These are phyloP conservation scores for Aspergillus funiculosus DNA, from an alignment of 495 filamentous ascomycete genomes.

Conservation along the genomic window DNA sequence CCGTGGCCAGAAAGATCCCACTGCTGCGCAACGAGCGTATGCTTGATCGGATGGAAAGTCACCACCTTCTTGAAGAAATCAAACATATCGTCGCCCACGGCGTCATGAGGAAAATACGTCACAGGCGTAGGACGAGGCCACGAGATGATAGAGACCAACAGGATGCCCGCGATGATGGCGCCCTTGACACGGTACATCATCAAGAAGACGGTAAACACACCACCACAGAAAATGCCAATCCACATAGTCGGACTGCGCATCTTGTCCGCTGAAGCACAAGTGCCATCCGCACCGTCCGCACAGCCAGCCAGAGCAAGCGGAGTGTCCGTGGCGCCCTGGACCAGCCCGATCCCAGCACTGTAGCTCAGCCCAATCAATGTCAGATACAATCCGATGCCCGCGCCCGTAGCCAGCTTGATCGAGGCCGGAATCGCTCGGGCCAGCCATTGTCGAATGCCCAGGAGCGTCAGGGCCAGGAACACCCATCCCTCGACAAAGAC, in stretches of 20 bases:
- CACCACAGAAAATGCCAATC: slow-evolving; percentile 79
- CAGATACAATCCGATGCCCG: slow-evolving; percentile 75
- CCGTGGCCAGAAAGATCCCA: slow-evolving; percentile 62
- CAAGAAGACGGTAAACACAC: slow-evolving; percentile 65
- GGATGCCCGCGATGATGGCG: slow-evolving; percentile 71
- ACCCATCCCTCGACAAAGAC: slow-evolving; percentile 80
- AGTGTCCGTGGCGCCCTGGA: slow-evolving; percentile 52
- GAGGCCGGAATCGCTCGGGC: slow-evolving; percentile 68
- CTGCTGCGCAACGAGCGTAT: slow-evolving; percentile 57
- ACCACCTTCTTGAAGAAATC: slow-evolving; percentile 82
- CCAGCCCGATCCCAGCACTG: slow-evolving; percentile 68
- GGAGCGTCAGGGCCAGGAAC: slow-evolving; percentile 60
- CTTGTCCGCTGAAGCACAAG: slow-evolving; percentile 50
- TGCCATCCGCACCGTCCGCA: slow-evolving; percentile 25
- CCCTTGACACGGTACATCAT: slow-evolving; percentile 82
- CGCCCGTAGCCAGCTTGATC: slow-evolving; percentile 78
- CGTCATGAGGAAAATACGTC: slow-evolving; percentile 70
- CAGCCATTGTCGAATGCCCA: slow-evolving; percentile 78
- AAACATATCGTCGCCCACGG: slow-evolving; percentile 58
- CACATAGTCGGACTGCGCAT: slow-evolving; percentile 75
- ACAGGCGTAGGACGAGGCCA: slow-evolving; percentile 70
- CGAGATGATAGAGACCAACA: slow-evolving; percentile 76
- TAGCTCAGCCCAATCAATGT: slow-evolving; percentile 77
- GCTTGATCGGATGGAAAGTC: slow-evolving; percentile 66
- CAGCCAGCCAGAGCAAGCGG: slow-evolving; percentile 71